These are phyloP conservation scores for Leonotis leonurus DNA, from an alignment of 257 asterid genomes.

Conservation along the genomic window DNA sequence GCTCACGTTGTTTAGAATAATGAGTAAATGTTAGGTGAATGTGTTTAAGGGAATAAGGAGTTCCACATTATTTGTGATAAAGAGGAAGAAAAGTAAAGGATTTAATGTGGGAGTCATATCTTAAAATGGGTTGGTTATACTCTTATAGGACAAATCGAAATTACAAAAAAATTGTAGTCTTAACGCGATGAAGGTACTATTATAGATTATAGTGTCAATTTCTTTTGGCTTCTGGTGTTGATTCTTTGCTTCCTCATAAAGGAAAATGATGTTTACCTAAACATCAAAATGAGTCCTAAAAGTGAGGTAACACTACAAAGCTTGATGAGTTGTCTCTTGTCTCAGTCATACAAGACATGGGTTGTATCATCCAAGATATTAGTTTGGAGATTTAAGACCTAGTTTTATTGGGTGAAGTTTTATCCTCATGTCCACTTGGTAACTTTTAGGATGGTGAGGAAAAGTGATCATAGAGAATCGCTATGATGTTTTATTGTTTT, in stretches of 20 bases:
- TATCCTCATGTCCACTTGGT: neutral
- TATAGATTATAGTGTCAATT: neutral
- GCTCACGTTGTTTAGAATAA: too few species aligned
- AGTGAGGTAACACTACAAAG: neutral
- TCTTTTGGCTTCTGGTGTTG: neutral
- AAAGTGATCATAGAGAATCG: neutral
- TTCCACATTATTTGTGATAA: too few species aligned
- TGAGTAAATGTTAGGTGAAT: too few species aligned
- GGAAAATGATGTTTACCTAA: neutral
- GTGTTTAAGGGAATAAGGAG: too few species aligned
- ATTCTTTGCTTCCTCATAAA: neutral
- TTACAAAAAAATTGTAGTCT: too few species aligned
- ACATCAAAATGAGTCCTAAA: slow-evolving; percentile 2
- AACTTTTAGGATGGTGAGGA: neutral
- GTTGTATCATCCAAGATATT: neutral
- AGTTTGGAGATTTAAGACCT: neutral
- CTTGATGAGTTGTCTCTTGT: slow-evolving; percentile 2
- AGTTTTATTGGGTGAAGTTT: neutral
- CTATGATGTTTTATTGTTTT: neutral
- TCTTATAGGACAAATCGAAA: too few species aligned
- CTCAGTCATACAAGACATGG: neutral
- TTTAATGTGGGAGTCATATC: too few species aligned
- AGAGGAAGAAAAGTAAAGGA: too few species aligned
- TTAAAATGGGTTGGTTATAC: too few species aligned
- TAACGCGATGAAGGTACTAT: too few species aligned